These are phyloP conservation scores for Teunomyces lycoperdinae DNA, from an alignment of 805 yeast species.

Conservation along the genomic window DNA sequence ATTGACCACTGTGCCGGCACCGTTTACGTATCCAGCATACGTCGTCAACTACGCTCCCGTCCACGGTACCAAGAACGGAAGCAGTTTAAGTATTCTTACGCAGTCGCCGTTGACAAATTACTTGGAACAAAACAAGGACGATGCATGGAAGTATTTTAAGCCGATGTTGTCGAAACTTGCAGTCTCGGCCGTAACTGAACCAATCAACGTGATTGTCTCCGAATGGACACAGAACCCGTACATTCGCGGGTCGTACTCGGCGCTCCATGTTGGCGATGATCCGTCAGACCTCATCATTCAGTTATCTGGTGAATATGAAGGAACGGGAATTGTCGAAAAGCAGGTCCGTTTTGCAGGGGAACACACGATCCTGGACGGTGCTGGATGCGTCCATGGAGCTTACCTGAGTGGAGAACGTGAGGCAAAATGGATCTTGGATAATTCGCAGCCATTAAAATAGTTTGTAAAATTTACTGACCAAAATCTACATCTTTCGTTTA, in stretches of 20 bases:
- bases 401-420: constrained; percentile 71
- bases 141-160: constrained; percentile 56
- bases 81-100: constrained; percentile 62
- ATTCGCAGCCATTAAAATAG: background rate
- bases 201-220: constrained; percentile 44
- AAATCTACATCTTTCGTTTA: background rate
- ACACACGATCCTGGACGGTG: constrained; percentile 81
- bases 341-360: constrained; percentile 85
- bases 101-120: constrained; percentile 73
- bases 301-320: constrained; percentile 44
- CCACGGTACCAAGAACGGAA: constrained; percentile 30
- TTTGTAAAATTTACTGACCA: background rate
- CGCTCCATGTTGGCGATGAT: constrained; percentile 65
- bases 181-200: constrained; percentile 18
- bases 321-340: constrained; percentile 43
- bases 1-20: constrained; percentile 29
- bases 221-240: constrained; percentile 82
- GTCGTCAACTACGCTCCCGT: constrained; percentile 58
- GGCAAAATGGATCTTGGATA: constrained; percentile 35
- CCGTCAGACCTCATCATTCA: constrained; percentile 62
- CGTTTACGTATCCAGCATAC: constrained; percentile 60
- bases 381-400: constrained; percentile 92
- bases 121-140: constrained; percentile 46
- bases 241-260: constrained; percentile 79
- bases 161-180: constrained; percentile 46